phyloP scores from a whole-genome alignment of 2,329 filamentous ascomycete species.

The Ophidiomyces ophidiicola region DNA sequence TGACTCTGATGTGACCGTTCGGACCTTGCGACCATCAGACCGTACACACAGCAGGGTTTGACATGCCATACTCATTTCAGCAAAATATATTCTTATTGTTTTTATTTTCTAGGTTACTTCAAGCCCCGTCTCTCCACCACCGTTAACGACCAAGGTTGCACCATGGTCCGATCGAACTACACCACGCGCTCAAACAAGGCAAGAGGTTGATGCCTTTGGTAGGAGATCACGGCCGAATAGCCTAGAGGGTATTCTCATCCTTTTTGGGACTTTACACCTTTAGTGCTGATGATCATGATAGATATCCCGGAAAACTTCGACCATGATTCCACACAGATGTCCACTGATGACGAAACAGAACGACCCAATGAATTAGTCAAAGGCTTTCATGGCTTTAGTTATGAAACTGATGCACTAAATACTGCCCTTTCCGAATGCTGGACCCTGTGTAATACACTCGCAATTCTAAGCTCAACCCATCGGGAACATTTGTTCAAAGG shows the following conservation, averaged over 20 bases:
- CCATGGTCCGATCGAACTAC: slow-evolving; percentile 59
- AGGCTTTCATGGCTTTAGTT: slow-evolving; percentile 39
- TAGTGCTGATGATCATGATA: slow-evolving; percentile 21
- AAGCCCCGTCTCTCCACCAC: slow-evolving; percentile 50
- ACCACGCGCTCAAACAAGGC: slow-evolving; percentile 68
- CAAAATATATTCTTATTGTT: background rate
- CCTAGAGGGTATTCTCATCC: slow-evolving; percentile 52
- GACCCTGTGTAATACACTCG: slow-evolving; percentile 85
- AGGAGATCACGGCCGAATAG: slow-evolving; percentile 52
- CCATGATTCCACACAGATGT: slow-evolving; percentile 10
- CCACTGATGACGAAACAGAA: slow-evolving; percentile 18
- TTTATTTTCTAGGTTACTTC: slow-evolving; percentile 14
- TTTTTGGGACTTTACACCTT: background rate
- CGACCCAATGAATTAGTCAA: slow-evolving; percentile 24
- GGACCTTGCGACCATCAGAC: slow-evolving; percentile 21
- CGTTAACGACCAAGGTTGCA: slow-evolving; percentile 62
- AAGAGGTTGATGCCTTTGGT: slow-evolving; percentile 53
- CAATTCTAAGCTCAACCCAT: slow-evolving; percentile 71
- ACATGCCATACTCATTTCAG: background rate
- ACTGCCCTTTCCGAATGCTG: slow-evolving; percentile 77
- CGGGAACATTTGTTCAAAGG: slow-evolving; percentile 66
- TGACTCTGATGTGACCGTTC: slow-evolving; percentile 25
- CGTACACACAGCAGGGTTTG: slow-evolving; percentile 5
- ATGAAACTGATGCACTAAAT: slow-evolving; percentile 53
- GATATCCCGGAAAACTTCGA: slow-evolving; percentile 26